Base-by-base conservation (phyloP, 2,329 filamentous ascomycete species). In the Arthrinium phaeospermum region DNA sequence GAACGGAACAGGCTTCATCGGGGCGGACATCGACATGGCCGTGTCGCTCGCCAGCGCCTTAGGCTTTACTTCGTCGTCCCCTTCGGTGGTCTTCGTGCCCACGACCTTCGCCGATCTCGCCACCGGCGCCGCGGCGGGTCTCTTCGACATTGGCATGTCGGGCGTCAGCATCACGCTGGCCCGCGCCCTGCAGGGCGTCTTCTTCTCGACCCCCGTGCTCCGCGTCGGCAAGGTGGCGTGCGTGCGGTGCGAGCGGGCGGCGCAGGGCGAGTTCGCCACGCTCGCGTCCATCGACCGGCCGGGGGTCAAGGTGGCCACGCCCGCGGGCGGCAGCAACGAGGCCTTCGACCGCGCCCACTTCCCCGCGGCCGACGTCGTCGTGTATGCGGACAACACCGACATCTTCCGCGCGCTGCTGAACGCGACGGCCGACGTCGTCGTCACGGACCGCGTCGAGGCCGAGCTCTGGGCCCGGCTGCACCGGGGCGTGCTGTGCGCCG, bases 221-320 rank as follows among this genome's bases (percentile, higher is more conserved):
- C 61, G 61, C 34, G 61, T 67, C 34, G 61, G 61, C 34, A 67
- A 67, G 61, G 61, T 67, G 61, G 61, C 61, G 61, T 67, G 61
- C 61, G 61, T 44, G 34, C 34, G 22, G 34, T 67, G 61, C 61
- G 41, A 27, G 19, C 61, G 61, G 16, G 41, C 34, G 16, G 34
- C 61, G 5, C 24, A 51, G n/a, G 49, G n/a, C 51, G 61, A 67
- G 34, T 67, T 67, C 61, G 34, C 34, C 3, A 67, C 61, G 16
- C 30, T 67, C 22, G 34, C 61, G 34, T 67, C 61, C 34, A 68
- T 68, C 67, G 12, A 68, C n/a, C n/a, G 13, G 1, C 7, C 37
- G 13, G 67, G 41, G n/a, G 41, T 68, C 67, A 68, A 68, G 41
- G 67, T 46, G 67, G 67, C 67, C 67, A 68, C 41, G 67, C 67